phyloP scores from a whole-genome alignment of 495 filamentous ascomycete species.

The Neurospora sp. region DNA sequence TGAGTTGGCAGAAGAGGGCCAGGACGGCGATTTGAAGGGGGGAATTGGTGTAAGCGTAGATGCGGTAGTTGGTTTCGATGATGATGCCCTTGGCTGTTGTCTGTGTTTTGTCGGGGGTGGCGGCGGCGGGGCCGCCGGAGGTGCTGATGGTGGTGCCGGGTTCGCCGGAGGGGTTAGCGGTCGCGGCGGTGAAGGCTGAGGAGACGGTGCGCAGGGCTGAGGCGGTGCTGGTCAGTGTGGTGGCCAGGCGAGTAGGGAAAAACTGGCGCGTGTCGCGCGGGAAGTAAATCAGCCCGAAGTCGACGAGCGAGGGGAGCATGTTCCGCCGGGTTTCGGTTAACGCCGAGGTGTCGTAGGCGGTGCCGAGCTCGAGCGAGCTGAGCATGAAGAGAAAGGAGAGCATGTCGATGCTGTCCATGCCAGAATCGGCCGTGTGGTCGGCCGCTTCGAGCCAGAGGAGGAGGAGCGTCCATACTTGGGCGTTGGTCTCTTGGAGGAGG shows the following conservation, averaged over 20 bases:
- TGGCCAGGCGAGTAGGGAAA: constrained; percentile 90
- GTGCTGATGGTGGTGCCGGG: constrained; percentile 15
- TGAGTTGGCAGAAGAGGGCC: constrained; percentile 76
- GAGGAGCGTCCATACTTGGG: constrained; percentile 91
- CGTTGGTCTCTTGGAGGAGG: constrained; percentile 85
- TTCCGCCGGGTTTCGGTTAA: constrained; percentile 71
- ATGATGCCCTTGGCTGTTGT: constrained; percentile 64
- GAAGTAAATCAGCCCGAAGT: constrained; percentile 81
- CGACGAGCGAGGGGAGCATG: constrained; percentile 75
- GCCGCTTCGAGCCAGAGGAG: constrained; percentile 86
- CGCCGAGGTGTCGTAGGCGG: constrained; percentile 71
- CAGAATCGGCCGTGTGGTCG: constrained; percentile 39
- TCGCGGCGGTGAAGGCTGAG: constrained; percentile 39
- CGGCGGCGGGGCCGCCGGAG: constrained; percentile 22
- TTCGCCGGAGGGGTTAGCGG: constrained; percentile 36
- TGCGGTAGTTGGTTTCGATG: constrained; percentile 95
- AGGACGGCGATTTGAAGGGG: constrained; percentile 89
- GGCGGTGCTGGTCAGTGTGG: constrained; percentile 78
- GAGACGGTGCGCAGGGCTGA: constrained; percentile 56
- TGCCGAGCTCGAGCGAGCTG: constrained; percentile 84
- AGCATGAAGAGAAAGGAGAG: constrained; percentile 93
- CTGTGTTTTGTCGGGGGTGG: constrained; percentile 5
- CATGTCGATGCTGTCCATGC: constrained; percentile 83
- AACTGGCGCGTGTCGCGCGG: constrained; percentile 52
- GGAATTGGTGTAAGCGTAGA: constrained; percentile 93